Base-by-base conservation (phyloP, 768 basidiomycete genomes). In the Scleroderma bovista region DNA sequence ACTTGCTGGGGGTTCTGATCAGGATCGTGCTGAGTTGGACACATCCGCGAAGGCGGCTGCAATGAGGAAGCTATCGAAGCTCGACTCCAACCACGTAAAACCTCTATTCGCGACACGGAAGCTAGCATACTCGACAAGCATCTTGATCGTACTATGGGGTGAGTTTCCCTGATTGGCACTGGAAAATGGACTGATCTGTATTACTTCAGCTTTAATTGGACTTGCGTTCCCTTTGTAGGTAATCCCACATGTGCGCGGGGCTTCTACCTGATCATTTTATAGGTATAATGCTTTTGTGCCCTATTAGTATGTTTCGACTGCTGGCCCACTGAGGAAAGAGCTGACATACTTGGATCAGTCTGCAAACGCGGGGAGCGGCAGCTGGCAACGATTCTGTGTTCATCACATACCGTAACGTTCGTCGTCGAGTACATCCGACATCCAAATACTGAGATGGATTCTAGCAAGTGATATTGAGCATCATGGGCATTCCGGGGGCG, bases 401-500 rank as follows among this genome's bases (percentile, higher is more conserved):
- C 56, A 83, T 81, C 56, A 86, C 85, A 1, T 89, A 89, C 56
- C 79, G 86, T 17, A 88, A 88, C 51, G 83, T 83, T 56, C 36
- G 59, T 52, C 1, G 15, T 13, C n/a, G 8, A 5, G 2, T 42
- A 20, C 10, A 13, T 4, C 11, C 10, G 32, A 3, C 32, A 15
- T 54, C 17, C 17, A 45, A 23, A 24, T 44, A 22, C 54, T 59
- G 23, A 66, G 26, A 22, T 31, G 6, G 32, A 26, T 7, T 6
- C 16, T 53, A 78, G 76, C 73, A 77, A 72, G 74, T 78, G 32
- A 82, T 83, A 40, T 50, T 82, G 37, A 79, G 75, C 42, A 76
- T 80, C 7, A 75, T 77, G 16, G 78, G 81, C 32, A 62, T 83
- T 24, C 80, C 81, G 1, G 80, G 81, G 20, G 77, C 80, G 2